phyloP scores from a whole-genome alignment of 495 filamentous ascomycete genomes.

The Aspergillus homomorphus region DNA sequence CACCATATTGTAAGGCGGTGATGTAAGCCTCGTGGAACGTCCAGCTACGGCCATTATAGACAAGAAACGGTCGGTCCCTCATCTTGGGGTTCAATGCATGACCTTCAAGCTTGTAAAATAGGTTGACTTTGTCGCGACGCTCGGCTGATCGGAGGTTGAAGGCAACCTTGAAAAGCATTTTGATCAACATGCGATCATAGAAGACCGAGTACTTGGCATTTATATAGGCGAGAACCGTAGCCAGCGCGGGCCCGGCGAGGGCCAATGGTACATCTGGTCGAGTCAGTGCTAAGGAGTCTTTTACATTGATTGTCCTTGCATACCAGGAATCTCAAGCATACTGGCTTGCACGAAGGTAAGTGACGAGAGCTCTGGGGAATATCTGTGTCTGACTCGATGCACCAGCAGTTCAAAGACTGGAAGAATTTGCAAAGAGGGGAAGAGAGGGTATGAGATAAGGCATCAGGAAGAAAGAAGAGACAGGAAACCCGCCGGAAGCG shows the following conservation, averaged over 20 bases:
- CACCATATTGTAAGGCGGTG: slow-evolving; percentile 69
- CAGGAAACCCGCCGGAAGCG: too few species aligned
- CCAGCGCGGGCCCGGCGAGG: slow-evolving; percentile 61
- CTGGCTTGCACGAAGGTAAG: background rate
- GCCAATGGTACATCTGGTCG: slow-evolving; percentile 39
- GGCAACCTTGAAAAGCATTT: slow-evolving; percentile 40
- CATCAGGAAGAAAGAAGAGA: background rate
- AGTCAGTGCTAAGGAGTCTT: background rate
- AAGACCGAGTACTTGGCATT: slow-evolving; percentile 68
- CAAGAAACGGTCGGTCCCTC: slow-evolving; percentile 59
- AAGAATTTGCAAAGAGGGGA: background rate
- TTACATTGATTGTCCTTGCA: background rate
- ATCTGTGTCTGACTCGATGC: background rate
- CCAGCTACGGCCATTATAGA: slow-evolving; percentile 73
- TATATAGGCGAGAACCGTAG: slow-evolving; percentile 72
- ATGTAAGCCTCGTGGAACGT: slow-evolving; percentile 82
- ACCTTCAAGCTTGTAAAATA: slow-evolving; percentile 78
- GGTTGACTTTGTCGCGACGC: slow-evolving; percentile 59
- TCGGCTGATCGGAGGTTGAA: slow-evolving; percentile 43
- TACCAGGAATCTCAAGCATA: slow-evolving; percentile 12
- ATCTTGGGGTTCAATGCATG: slow-evolving; percentile 57
- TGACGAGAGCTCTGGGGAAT: background rate
- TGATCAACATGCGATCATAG: slow-evolving; percentile 62
- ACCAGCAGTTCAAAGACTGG: background rate
- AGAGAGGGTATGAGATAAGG: too few species aligned